Conservation (phyloP, 495 filamentous ascomycete genomes). For the Talaromyces proteolyticus region DNA sequence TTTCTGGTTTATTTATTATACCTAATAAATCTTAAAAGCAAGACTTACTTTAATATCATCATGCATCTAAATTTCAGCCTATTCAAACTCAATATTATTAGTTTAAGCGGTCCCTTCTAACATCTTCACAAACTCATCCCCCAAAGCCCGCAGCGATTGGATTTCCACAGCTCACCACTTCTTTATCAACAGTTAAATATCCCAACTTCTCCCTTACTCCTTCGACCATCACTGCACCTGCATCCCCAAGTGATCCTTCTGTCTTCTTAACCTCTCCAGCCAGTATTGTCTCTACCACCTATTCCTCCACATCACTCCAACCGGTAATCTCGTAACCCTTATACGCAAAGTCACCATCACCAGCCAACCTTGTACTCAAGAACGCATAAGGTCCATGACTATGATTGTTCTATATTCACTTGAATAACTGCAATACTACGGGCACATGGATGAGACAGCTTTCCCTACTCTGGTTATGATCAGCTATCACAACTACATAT, state of each 20-base stretch:
- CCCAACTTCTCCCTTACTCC: constrained; percentile 19
- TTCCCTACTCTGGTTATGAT: too few relatives aligned
- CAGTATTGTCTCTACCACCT: constrained; percentile 21
- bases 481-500: too few relatives aligned
- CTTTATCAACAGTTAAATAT: constrained; percentile 18
- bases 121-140: constrained; percentile 26
- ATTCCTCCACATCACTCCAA: constrained; percentile 28
- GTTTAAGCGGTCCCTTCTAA: constrained; percentile 12
- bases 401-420: too few relatives aligned
- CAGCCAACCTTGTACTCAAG: constrained; percentile 24
- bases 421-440: too few relatives aligned
- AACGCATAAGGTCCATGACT: constrained; percentile 38
- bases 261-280: constrained; percentile 26
- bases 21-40: too few relatives aligned
- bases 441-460: too few relatives aligned
- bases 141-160: constrained; percentile 22
- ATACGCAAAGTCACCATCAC: constrained; percentile 27
- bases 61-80: too few relatives aligned
- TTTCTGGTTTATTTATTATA: too few relatives aligned
- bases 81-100: too few relatives aligned
- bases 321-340: constrained; percentile 24
- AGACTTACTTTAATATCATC: too few relatives aligned
- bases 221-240: constrained; percentile 23
- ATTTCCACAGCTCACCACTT: constrained; percentile 23
- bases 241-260: constrained; percentile 16